phyloP scores from a whole-genome alignment of 2,329 filamentous ascomycete species.

The Fusarium setosum region DNA sequence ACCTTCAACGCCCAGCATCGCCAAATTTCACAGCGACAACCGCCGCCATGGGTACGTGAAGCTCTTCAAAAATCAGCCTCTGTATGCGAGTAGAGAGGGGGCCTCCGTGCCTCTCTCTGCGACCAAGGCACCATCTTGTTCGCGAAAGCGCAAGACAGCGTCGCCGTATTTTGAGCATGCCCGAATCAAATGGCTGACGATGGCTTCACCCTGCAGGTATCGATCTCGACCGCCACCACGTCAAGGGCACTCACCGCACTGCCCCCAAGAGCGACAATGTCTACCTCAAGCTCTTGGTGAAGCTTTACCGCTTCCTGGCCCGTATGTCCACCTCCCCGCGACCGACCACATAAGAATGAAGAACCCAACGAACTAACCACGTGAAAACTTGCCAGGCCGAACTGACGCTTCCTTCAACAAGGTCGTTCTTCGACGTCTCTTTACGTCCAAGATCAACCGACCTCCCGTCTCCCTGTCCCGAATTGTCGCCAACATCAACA shows the following conservation, averaged over 20 bases:
- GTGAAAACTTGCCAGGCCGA: conserved; percentile 70
- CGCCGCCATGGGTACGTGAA: conserved; percentile 73
- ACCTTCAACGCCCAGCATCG: conserved; percentile 48
- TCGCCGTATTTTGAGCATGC: conserved; percentile 68
- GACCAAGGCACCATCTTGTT: conserved; percentile 46
- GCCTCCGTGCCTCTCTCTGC: conserved; percentile 34
- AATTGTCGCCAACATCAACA: conserved; percentile 78
- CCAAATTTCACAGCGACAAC: conserved; percentile 54
- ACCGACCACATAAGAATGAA: background rate
- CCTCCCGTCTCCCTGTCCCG: conserved; percentile 94
- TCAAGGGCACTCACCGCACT: conserved; percentile 83
- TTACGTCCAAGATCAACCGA: conserved; percentile 99
- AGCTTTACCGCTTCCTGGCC: conserved; percentile 97
- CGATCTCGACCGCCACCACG: conserved; percentile 78
- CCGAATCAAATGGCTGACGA: conserved; percentile 72
- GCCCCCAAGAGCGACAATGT: conserved; percentile 98
- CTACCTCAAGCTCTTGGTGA: conserved; percentile 96
- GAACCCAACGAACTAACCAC: conserved; percentile 20
- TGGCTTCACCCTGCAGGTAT: conserved; percentile 69
- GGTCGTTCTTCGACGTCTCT: conserved; percentile 95
- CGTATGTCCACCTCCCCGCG: conserved; percentile 72
- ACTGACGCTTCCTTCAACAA: conserved; percentile 99
- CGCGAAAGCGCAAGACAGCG: conserved; percentile 44
- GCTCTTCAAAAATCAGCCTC: conserved; percentile 51
- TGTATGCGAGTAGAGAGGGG: conserved; percentile 63